Base-by-base conservation (phyloP, 1,139 yeast genomes). In the Meyerozyma elateridarum region DNA sequence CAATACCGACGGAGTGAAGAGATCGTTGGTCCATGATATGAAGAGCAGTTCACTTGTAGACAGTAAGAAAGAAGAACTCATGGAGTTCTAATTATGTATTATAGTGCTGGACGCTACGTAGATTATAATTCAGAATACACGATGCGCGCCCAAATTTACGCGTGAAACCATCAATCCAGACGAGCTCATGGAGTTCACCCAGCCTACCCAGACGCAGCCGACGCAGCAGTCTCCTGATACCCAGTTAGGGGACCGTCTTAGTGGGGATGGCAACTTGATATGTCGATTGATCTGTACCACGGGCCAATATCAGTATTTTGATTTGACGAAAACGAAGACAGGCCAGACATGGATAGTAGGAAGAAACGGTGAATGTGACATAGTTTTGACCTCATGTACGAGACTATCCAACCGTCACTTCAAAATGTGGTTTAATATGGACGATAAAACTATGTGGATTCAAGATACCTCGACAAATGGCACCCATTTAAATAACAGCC, bases 401-500 rank as follows among this genome's bases (percentile, higher is more conserved):
- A 64, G 97, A 35, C 65, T 88, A 27, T 82, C 93, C 33, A 85
- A 83, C 49, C 65, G 69, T 34, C 97, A 88, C 59, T 87, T 87
- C 62, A 74, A 74, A 46, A 61, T 85, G 8, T 76, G 88, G 80
- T 61, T 67, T 48, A 70, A 70, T 41, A 59, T 70, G 3, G 67
- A 64, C 33, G 78, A 74, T 37, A 68, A 65, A 15, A 72, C 77
- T 31, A 56, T 80, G 19, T 68, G 85, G 74, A 66, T 83, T 29
- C 82, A 73, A 47, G 94, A 83, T 51, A 57, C 67, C 3, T 79
- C 88, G 1, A 91, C 97, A 2, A 91, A 91, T 56, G 98, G 98
- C 4, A 91, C 98, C 0, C 83, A 76, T 64, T 61, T 89, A 31
- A 91, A 91, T 59, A 79, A 79, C 18, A 71, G 71, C 29, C 68